Evolutionary conservation across 202 grass and related monocot genomes (phyloP).

Genomic region (Bolboschoenoplectus hybrid): DNA sequence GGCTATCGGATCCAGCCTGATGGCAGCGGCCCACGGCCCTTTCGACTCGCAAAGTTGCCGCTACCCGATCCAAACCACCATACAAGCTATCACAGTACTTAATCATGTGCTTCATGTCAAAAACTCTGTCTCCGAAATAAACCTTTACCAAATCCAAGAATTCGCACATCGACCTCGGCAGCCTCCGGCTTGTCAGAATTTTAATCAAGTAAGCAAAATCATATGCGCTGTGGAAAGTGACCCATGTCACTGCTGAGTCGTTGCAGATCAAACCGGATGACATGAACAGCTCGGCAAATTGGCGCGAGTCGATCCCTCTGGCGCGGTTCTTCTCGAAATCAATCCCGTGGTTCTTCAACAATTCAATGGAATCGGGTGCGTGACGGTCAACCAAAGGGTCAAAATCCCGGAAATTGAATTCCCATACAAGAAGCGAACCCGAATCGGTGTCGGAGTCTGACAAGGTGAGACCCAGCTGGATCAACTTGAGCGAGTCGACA

Average conservation of each 20-base stretch:
- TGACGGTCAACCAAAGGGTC: conserved; percentile 65
- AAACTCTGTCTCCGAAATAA: conserved; percentile 65
- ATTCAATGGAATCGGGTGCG: conserved; percentile 51
- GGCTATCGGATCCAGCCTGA: conserved; percentile 82
- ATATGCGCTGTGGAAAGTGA: conserved; percentile 72
- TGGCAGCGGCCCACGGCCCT: conserved; percentile 61
- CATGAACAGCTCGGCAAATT: conserved; percentile 64
- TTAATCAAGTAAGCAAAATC: conserved; percentile 83
- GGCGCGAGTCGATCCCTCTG: conserved; percentile 47
- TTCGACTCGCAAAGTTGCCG: conserved; percentile 44
- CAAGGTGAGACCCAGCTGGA: conserved; percentile 75
- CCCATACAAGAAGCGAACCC: conserved; percentile 53
- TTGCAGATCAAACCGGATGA: conserved; percentile 65
- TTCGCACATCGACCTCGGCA: conserved; percentile 46
- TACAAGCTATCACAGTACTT: conserved; percentile 44
- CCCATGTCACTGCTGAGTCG: conserved; percentile 51
- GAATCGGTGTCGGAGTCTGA: conserved; percentile 44
- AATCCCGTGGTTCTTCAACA: conserved; percentile 57
- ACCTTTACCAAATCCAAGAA: conserved; percentile 55
- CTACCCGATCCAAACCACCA: conserved; percentile 64
- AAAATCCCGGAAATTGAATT: conserved; percentile 89
- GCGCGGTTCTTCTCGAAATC: conserved; percentile 63
- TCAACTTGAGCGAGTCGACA: conserved; percentile 83
- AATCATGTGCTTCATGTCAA: conserved; percentile 75
- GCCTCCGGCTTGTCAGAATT: conserved; percentile 47